Evolutionary conservation across 202 grass and related monocot genomes (phyloP).

Genomic region (Miscanthus sacchariflorus): DNA sequence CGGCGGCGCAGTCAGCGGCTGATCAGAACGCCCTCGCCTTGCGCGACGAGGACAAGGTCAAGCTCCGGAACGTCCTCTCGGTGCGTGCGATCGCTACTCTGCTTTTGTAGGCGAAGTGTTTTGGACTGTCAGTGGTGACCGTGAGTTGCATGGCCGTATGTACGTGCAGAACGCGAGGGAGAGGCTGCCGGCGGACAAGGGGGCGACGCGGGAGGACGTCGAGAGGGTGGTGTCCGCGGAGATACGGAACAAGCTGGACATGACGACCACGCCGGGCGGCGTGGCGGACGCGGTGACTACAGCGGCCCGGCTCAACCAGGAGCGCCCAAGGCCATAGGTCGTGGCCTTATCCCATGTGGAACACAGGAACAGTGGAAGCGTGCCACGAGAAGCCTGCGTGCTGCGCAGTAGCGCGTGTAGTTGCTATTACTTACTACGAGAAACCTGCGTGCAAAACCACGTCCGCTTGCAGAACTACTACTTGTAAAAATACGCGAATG

Average conservation of each 20-base stretch:
- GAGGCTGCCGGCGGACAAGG: constrained; percentile 60
- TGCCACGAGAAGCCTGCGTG: neutral
- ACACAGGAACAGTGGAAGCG: neutral
- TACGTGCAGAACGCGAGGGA: constrained; percentile 52
- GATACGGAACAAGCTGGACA: constrained; percentile 52
- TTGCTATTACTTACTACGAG: neutral
- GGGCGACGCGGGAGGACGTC: constrained; percentile 55
- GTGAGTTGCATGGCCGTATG: neutral
- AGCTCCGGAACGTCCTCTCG: constrained; percentile 56
- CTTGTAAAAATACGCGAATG: neutral
- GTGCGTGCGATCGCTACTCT: neutral
- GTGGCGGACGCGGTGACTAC: constrained; percentile 61
- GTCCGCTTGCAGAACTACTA: neutral
- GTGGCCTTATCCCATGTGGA: neutral
- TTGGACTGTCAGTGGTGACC: neutral
- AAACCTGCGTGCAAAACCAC: neutral
- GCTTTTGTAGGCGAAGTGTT: no score
- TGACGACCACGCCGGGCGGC: constrained; percentile 41
- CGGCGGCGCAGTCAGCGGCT: constrained; percentile 45
- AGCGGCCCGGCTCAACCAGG: constrained; percentile 70
- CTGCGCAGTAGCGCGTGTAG: neutral
- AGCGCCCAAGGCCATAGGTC: constrained; percentile 1
- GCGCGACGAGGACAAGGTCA: constrained; percentile 48
- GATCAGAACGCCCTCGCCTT: constrained; percentile 36
- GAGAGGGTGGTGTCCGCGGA: constrained; percentile 62